Base-by-base conservation (phyloP, 2,329 filamentous ascomycete genomes). In the Claviceps sp. region DNA sequence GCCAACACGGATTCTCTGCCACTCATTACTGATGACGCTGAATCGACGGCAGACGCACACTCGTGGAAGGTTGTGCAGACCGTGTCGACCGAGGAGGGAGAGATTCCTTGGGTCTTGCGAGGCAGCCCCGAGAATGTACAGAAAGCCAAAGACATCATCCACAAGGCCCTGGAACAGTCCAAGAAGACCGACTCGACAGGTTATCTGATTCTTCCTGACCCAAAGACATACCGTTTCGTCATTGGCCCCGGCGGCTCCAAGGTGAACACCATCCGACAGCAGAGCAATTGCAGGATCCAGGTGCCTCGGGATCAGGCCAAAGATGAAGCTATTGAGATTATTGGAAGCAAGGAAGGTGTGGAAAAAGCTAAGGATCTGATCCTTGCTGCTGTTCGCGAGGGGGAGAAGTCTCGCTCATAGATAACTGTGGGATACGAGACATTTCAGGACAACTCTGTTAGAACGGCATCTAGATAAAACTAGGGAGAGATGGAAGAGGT, bases 251-350 rank as follows among this genome's bases (percentile, higher is more conserved):
- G 85, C 54, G 93, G 93, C 53, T 86, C 81, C 67, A 91, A 91
- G 68, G 94, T 98, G 66, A 96, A 96, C 70, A 74, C 81, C 43
- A 96, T 98, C 65, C 83, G 93, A 59, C 88, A 88, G 72, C 82
- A 93, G 73, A 96, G 89, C 49, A 87, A 86, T 51, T 96, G 90
- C 70, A 89, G 86, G 71, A 94, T 98, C 65, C 89, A 90, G 57
- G 91, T 98, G 42, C 93, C 93, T 22, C 83, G 87, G 58, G 84
- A 88, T 62, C 86, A 94, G 67, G 73, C 72, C 45, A 73, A 71
- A 56, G 76, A 78, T 47, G 90, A 96, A 68, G 88, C 91, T 4
- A 96, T 98, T 64, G 88, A 95, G 72, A 86, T 98, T 61, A 75
- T 85, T 38, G 93, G 93, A 40, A 79, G 77, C 51, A 79, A 79